A percentile compares a stretch with the other conserved stretches of the same genome.
phyloP scores from a whole-genome alignment of 106 monocot species.

The Dioscorea dumetorum region DNA sequence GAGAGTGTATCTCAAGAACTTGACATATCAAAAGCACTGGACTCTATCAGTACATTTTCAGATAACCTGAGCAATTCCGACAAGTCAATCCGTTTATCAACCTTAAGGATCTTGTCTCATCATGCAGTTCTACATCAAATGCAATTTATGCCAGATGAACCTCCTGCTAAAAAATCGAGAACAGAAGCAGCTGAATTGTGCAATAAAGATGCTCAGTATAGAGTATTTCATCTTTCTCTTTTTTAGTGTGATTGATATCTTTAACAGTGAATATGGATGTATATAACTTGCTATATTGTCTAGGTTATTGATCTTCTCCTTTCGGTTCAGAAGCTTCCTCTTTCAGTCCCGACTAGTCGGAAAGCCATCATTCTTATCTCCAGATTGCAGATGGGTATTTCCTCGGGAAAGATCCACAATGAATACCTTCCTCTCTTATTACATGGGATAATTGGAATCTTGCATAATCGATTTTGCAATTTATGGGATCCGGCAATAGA shows the following conservation, averaged over 20 bases:
- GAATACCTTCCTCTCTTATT: slow-evolving; percentile 59
- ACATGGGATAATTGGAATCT: slow-evolving; percentile 72
- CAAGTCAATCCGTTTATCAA: slow-evolving; percentile 66
- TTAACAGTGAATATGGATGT: slow-evolving; percentile 29
- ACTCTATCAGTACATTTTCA: slow-evolving; percentile 33
- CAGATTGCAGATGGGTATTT: slow-evolving; percentile 54
- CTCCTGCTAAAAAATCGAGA: slow-evolving; percentile 57
- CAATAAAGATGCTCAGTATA: slow-evolving; percentile 21
- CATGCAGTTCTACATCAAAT: slow-evolving; percentile 27
- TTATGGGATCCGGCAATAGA: slow-evolving; percentile 65
- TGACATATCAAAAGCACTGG: slow-evolving; percentile 18
- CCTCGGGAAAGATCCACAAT: slow-evolving; percentile 39
- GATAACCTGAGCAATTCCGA: slow-evolving; percentile 52
- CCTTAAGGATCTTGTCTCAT: slow-evolving; percentile 80
- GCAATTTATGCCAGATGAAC: slow-evolving; percentile 31
- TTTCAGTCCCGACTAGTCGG: slow-evolving; percentile 53
- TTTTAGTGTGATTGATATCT: no score
- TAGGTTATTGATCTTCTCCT: slow-evolving; percentile 72
- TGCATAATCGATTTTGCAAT: slow-evolving; percentile 61
- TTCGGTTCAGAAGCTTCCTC: slow-evolving; percentile 52
- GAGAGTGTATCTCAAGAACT: slow-evolving; percentile 15
- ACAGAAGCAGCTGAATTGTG: slow-evolving; percentile 34
- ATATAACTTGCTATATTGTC: slow-evolving; percentile 8
- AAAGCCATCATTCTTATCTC: slow-evolving; percentile 45
- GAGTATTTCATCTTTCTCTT: no score